These are phyloP conservation scores for Stemphylium vesicarium DNA, from an alignment of 2,329 filamentous ascomycete species.

Conservation along the genomic window DNA sequence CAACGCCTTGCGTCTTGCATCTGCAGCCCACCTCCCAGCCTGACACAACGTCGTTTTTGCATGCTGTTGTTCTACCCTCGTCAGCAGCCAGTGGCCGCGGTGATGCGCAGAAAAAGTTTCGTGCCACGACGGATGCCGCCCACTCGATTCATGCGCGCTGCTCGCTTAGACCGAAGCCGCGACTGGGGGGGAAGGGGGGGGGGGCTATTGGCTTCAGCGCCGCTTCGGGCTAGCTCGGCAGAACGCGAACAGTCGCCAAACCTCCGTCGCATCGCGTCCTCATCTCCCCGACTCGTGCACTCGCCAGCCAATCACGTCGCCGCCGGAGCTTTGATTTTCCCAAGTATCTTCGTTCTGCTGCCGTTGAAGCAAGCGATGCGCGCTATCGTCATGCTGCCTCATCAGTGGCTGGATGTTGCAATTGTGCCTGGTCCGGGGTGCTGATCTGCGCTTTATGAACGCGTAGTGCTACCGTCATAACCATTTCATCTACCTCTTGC, in stretches of 20 bases:
- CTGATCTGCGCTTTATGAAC: constrained; percentile 4
- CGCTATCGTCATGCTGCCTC: constrained; percentile 9
- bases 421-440: background rate
- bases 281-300: constrained; percentile 46
- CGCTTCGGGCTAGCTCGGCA: constrained; percentile 18
- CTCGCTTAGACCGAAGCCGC: constrained; percentile 9
- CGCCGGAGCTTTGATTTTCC: constrained; percentile 12
- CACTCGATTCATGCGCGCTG: constrained; percentile 13
- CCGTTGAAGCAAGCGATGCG: constrained; percentile 5
- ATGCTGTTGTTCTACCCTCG: constrained; percentile 22
- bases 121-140: constrained; percentile 16
- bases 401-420: constrained; percentile 1
- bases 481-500: background rate
- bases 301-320: constrained; percentile 31
- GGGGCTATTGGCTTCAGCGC: constrained; percentile 17
- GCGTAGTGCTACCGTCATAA: background rate
- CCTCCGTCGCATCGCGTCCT: constrained; percentile 38
- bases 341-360: constrained; percentile 16
- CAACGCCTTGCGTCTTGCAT: constrained; percentile 19
- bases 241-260: constrained; percentile 32
- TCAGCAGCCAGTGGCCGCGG: constrained; percentile 9
- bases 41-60: background rate
- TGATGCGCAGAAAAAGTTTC: constrained; percentile 18
- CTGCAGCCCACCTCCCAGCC: constrained; percentile 7
- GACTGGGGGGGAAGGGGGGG: no score